Evolutionary conservation across 23 red algal species (phyloP).

Genomic region (Gracilaria caudata): DNA sequence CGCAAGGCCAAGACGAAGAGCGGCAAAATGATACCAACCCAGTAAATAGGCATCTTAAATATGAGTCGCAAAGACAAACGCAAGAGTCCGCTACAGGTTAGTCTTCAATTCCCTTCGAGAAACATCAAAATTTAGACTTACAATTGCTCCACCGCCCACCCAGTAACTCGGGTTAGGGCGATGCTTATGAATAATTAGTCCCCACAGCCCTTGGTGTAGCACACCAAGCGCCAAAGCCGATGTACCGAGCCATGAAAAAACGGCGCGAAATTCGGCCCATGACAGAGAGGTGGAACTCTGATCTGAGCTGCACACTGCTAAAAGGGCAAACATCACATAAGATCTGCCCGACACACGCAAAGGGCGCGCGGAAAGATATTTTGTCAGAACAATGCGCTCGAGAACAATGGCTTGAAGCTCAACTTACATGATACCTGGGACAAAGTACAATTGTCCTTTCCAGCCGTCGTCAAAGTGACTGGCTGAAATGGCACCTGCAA

Average conservation of each 20-base stretch:
- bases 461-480: slow-evolving; percentile 48
- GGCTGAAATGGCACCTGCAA: slow-evolving; percentile 45
- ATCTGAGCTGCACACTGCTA: slow-evolving; percentile 36
- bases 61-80: background rate
- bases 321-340: slow-evolving; percentile 34
- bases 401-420: no score
- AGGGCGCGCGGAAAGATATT: background rate
- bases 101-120: background rate
- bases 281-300: slow-evolving; percentile 21
- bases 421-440: slow-evolving; percentile 48
- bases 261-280: slow-evolving; percentile 67
- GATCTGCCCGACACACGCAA: background rate
- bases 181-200: slow-evolving; percentile 27
- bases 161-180: slow-evolving; percentile 9
- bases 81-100: background rate
- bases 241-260: slow-evolving; percentile 61
- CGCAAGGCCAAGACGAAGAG: background rate
- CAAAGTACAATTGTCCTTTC: slow-evolving; percentile 30
- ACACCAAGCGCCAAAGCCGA: background rate
- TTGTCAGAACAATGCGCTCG: background rate
- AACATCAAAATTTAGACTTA: background rate
- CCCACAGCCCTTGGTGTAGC: slow-evolving; percentile 49
- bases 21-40: slow-evolving; percentile 55
- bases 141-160: slow-evolving; percentile 38
- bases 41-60: slow-evolving; percentile 39